Percentiles rank a stretch among this genome's conserved stretches.
These are phyloP conservation scores for Aspergillus sp. DNA, from an alignment of 2,329 filamentous ascomycete species.

Conservation along the genomic window DNA sequence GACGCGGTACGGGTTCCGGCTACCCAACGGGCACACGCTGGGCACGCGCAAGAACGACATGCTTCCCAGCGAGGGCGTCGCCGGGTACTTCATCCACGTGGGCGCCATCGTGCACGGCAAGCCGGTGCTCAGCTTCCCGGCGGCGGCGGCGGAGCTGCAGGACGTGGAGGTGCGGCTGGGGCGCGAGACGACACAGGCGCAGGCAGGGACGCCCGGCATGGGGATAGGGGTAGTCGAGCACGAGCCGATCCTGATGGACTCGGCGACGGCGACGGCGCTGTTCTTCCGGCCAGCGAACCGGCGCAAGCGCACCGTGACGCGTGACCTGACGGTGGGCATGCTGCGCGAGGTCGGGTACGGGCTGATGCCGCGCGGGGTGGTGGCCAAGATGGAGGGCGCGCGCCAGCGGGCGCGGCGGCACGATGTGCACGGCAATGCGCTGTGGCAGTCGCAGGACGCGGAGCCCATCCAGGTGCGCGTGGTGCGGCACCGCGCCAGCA, in stretches of 20 bases:
- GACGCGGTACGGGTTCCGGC: not conserved
- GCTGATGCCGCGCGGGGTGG: not conserved
- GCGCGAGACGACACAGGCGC: not conserved
- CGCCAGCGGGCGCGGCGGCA: not conserved
- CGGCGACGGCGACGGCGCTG: not conserved
- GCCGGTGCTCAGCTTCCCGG: not conserved
- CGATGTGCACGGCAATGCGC: not conserved
- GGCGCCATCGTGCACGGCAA: not conserved
- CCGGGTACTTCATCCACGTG: not conserved
- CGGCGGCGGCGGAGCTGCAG: not conserved
- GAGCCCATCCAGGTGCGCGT: not conserved
- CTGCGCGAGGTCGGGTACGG: not conserved
- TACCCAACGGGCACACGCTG: not conserved
- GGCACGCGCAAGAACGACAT: not conserved
- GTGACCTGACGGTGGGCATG: not conserved
- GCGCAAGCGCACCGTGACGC: not conserved
- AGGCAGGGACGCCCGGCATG: no score
- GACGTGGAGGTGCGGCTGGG: not conserved
- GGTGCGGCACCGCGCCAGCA: not conserved
- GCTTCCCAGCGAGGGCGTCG: not conserved
- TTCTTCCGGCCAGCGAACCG: not conserved
- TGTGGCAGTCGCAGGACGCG: not conserved
- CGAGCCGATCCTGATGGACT: not conserved
- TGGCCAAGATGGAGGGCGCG: not conserved
- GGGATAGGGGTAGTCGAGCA: not conserved